A percentile compares a stretch with the other conserved stretches of the same genome.
Evolutionary conservation across 306 rosid genomes (phyloP).

Genomic region (Ormosia emarginata): DNA sequence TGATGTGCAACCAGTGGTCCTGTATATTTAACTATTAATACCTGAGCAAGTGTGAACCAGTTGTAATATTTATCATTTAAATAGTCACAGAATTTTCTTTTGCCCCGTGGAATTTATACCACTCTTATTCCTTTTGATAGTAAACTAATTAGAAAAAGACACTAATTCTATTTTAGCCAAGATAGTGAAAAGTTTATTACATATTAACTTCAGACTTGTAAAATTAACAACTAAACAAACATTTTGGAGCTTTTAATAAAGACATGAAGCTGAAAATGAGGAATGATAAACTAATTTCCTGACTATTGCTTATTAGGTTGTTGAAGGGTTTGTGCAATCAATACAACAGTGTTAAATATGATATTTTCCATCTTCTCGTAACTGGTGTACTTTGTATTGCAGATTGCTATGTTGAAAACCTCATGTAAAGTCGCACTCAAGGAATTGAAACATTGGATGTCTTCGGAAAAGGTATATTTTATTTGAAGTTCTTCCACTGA

Average conservation of each 20-base stretch:
- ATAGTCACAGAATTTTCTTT: neutral
- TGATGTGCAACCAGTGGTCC: conserved; percentile 1
- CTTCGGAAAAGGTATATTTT: conserved; percentile 70
- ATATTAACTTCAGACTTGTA: neutral
- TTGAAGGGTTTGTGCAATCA: neutral
- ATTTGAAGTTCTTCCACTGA: neutral
- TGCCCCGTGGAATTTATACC: neutral
- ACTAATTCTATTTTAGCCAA: neutral
- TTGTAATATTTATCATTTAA: neutral
- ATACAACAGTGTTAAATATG: neutral
- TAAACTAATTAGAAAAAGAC: neutral
- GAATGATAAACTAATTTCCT: neutral
- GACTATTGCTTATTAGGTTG: neutral
- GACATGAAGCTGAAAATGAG: neutral
- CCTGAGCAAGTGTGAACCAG: neutral
- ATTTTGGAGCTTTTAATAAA: neutral
- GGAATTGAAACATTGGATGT: conserved; percentile 70
- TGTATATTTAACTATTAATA: neutral
- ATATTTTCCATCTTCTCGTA: conserved; percentile 19
- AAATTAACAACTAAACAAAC: neutral
- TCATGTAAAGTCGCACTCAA: conserved; percentile 59
- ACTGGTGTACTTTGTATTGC: conserved; percentile 30
- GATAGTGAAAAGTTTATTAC: neutral
- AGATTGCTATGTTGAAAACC: conserved; percentile 69
- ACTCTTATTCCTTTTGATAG: neutral